These are phyloP conservation scores for Botryotinia calthae DNA, from an alignment of 2,329 filamentous ascomycete genomes.

Conservation along the genomic window DNA sequence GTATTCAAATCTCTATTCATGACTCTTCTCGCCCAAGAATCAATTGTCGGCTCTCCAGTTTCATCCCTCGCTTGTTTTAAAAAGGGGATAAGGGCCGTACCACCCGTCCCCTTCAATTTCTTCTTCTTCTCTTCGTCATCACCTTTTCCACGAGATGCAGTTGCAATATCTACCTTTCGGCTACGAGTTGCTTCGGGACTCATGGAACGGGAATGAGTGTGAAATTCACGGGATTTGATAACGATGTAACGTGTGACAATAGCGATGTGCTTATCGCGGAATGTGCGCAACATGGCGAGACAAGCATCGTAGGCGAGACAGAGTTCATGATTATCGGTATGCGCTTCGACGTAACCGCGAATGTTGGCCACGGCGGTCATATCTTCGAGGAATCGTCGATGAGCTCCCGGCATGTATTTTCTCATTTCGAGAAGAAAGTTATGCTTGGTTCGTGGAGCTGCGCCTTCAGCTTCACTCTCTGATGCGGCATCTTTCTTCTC, in stretches of 20 bases:
- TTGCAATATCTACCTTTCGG: constrained; percentile 61
- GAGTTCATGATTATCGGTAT: constrained; percentile 61
- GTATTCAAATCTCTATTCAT: constrained; percentile 39
- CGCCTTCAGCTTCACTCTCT: constrained; percentile 48
- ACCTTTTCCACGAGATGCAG: constrained; percentile 47
- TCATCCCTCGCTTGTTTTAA: constrained; percentile 95
- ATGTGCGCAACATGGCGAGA: constrained; percentile 66
- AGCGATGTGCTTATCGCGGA: constrained; percentile 82
- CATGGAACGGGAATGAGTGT: constrained; percentile 58
- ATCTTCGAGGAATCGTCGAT: constrained; percentile 83
- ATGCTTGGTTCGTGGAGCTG: constrained; percentile 57
- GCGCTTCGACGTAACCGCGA: constrained; percentile 71
- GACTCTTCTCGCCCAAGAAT: constrained; percentile 52
- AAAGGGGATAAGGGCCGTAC: constrained; percentile 91
- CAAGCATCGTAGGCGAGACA: constrained; percentile 87
- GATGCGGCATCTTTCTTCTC: constrained; percentile 53
- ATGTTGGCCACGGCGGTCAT: constrained; percentile 81
- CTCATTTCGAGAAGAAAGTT: constrained; percentile 98
- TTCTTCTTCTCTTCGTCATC: constrained; percentile 44
- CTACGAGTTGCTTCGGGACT: constrained; percentile 50
- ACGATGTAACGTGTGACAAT: constrained; percentile 97
- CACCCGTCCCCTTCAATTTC: constrained; percentile 83
- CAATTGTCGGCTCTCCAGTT: constrained; percentile 86
- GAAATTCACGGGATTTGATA: constrained; percentile 74
- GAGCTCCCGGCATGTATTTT: constrained; percentile 90